Evolutionary conservation across 2,329 filamentous ascomycete genomes (phyloP).

Genomic region (Colletotrichum navitas): DNA sequence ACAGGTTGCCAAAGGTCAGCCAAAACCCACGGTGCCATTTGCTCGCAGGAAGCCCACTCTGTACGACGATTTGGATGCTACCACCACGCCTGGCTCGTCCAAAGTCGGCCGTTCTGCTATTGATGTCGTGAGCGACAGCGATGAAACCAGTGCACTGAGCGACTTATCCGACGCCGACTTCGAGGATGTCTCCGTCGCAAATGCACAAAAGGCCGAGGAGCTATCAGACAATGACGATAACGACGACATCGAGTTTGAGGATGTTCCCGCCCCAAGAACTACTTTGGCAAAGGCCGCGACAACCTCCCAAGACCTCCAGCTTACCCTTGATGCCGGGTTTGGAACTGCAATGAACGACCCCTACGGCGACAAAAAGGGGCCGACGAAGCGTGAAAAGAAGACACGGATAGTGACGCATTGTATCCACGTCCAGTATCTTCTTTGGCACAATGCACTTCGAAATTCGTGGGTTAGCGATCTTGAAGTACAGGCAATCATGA

Average conservation of each 20-base stretch:
- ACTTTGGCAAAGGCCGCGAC: conserved; percentile 58
- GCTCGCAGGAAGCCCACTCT: conserved; percentile 66
- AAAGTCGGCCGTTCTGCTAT: conserved; percentile 59
- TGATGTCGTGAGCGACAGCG: conserved; percentile 58
- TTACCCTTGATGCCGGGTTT: conserved; percentile 74
- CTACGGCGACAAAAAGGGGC: conserved; percentile 80
- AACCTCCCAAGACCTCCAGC: conserved; percentile 76
- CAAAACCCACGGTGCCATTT: conserved; percentile 33
- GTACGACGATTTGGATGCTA: conserved; percentile 71
- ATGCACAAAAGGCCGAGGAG: conserved; percentile 55
- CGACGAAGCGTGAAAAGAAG: conserved; percentile 84
- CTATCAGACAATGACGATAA: conserved; percentile 64
- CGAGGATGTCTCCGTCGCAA: conserved; percentile 57
- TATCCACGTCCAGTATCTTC: conserved; percentile 86
- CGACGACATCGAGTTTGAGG: conserved; percentile 74
- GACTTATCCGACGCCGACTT: conserved; percentile 71
- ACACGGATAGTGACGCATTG: conserved; percentile 86
- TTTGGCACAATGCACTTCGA: conserved; percentile 90
- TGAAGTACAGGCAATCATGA: conserved; percentile 79
- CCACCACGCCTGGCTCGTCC: conserved; percentile 57
- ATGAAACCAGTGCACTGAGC: conserved; percentile 63
- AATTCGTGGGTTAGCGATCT: conserved; percentile 87
- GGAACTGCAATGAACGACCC: conserved; percentile 72
- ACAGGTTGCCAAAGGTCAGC: conserved; percentile 33
- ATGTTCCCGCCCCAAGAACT: conserved; percentile 59